Evolutionary conservation across 2,329 filamentous ascomycete species (phyloP), one percentile per base, ranked within the genome.

Genomic region (Cladobotryum protrusum): DNA sequence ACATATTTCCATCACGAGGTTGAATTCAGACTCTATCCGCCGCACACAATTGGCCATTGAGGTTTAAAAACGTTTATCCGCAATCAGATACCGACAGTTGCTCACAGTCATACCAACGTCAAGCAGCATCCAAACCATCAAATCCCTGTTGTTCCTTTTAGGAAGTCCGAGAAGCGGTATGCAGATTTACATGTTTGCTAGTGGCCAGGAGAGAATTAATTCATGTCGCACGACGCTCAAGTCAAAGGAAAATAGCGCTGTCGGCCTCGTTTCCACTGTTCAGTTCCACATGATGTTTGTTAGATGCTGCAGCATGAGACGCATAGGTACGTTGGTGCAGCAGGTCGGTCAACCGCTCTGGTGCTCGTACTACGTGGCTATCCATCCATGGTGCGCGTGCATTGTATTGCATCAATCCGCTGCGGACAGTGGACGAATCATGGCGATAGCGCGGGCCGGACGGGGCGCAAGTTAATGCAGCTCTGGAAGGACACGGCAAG

Each of bases 401-500:
- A 45, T 43, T 44, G 29, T 37, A 32, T 39, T 15, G 49, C 49
- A 51, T 32, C 40, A 35, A 36, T 29, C 42, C 17, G 49, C 34
- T 29, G 24, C 37, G 40, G 36, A 14, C 5, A 34, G 35, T 40
- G 45, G 48, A 41, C 49, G 42, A 42, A 49, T 52, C 46, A 45
- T 42, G 36, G 34, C 47, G 20, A 35, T 13, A 17, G 24, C 32
- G 46, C 41, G 46, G 50, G 46, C 40, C 46, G 46, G 42, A 42
- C 32, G 41, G 50, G 42, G 42, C 42, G 40, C 44, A 24, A 19
- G 9, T 39, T 40, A 36, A 49, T 52, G 50, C 50, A 52, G 42
- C 50, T 52, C 43, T 43, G 43, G 47, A 39, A 49, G 37, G 49
- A 50, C 56, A 57, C 57, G 60, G 63, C 56, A 59, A 61, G 56